Evolutionary conservation across 257 asterid genomes (phyloP), one percentile per base, ranked within the genome.

Genomic region (Solanum clarkiae): DNA sequence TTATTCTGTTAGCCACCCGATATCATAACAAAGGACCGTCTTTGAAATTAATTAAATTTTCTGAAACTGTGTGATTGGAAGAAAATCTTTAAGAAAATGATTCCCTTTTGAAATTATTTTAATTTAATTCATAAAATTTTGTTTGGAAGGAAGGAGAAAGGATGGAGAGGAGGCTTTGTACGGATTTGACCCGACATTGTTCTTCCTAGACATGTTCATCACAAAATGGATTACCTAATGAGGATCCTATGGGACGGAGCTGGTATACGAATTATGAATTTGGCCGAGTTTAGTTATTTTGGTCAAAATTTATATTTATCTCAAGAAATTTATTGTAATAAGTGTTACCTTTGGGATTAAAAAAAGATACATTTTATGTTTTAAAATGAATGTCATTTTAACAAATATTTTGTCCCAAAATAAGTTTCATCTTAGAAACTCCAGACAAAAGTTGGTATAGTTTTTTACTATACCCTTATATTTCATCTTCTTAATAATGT

Each of bases 151-250:
- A 85, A 85, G 56, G 80, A 66, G 82, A 85, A 81, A 44, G 86
- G 90, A 86, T 55, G 84, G 88, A 81, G 86, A 68, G 65, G 62
- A 75, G 81, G 71, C 15, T 42, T 47, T 83, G 91, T 88, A 90
- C 92, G 88, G 90, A 87, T 75, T 86, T 81, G 90, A 87, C 90
- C 88, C 83, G 84, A 87, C 91, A 85, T 11, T 60, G 62, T 80
- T 86, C 88, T 57, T 68, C 77, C 0, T 2, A 79, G 17, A 69
- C 83, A 86, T 81, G 86, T 88, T 88, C 87, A 17, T 84, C 4
- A 18, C 45, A 84, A 42, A 55, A 45, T 72, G 40, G 59, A 74
- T 49, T 26, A 8, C 80, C 47, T 22, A 47, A 47, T 72, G 32
- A 20, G 42, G 59, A 54, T 54, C 18, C 59, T 2, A 47, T 47